Evolutionary conservation across 495 filamentous ascomycete species (phyloP).

Genomic region (Penicillium atrosanguineum): DNA sequence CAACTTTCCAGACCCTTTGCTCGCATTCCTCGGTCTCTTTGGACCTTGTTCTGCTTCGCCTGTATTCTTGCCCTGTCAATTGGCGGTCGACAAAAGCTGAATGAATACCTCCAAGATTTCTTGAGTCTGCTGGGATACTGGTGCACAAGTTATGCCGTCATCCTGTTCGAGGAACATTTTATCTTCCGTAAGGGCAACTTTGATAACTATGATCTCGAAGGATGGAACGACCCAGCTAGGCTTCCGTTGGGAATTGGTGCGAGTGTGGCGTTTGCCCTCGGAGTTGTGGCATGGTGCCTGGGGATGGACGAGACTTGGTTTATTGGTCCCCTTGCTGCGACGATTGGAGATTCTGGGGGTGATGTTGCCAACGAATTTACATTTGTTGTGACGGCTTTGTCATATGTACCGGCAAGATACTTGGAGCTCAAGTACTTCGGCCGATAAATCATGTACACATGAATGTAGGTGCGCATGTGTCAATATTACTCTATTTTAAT

Average conservation of each 20-base stretch:
- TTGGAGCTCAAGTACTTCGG: constrained; percentile 32
- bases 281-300: constrained; percentile 33
- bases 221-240: constrained; percentile 29
- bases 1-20: constrained; percentile 39
- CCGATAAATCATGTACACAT: constrained; percentile 7
- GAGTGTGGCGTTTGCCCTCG: constrained; percentile 28
- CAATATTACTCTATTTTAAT: neutral
- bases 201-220: constrained; percentile 39
- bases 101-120: constrained; percentile 48
- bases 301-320: constrained; percentile 42
- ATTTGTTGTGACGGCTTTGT: constrained; percentile 22
- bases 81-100: constrained; percentile 38
- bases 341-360: constrained; percentile 24
- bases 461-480: neutral
- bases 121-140: constrained; percentile 59
- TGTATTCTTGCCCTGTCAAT: constrained; percentile 40
- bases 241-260: constrained; percentile 32
- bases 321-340: constrained; percentile 21
- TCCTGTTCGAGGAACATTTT: constrained; percentile 59
- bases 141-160: constrained; percentile 55
- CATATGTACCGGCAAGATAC: constrained; percentile 19
- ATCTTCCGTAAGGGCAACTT: constrained; percentile 54
- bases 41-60: constrained; percentile 39
- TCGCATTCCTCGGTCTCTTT: constrained; percentile 40
- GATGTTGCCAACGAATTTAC: constrained; percentile 32